phyloP scores from a whole-genome alignment of 257 asterid genomes.

The Solanum neorickii region DNA sequence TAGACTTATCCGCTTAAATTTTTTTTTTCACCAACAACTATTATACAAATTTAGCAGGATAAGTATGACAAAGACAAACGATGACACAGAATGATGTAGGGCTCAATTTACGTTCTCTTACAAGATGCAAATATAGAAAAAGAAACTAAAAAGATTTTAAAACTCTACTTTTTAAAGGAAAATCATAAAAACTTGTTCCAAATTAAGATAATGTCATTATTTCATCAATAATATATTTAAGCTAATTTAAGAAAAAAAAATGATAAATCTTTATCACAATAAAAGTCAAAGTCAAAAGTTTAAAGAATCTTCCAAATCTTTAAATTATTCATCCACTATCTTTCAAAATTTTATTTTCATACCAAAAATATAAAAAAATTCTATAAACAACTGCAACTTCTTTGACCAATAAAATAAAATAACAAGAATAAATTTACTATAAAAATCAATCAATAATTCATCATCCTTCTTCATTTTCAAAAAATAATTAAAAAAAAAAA shows the following conservation, averaged over 20 bases:
- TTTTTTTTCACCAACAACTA: too few species aligned
- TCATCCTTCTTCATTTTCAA: background rate
- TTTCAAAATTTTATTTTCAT: background rate
- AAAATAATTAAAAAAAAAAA: background rate
- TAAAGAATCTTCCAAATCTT: background rate
- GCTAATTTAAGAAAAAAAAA: background rate
- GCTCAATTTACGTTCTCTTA: background rate
- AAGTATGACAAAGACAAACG: background rate
- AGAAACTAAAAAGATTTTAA: background rate
- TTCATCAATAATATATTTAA: too few species aligned
- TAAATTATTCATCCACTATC: background rate
- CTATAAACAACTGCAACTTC: background rate
- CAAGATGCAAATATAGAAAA: too few species aligned
- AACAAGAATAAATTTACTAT: background rate
- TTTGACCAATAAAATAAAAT: background rate
- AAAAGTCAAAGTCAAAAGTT: background rate
- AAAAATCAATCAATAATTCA: background rate
- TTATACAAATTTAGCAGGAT: background rate
- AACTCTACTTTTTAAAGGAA: too few species aligned
- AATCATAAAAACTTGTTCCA: background rate
- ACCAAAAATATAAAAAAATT: background rate
- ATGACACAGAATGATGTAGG: background rate
- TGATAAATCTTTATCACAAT: background rate
- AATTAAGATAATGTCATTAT: background rate
- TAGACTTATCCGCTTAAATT: too few species aligned